phyloP scores from a whole-genome alignment of 352 stramenopile genomes.

The Albugo candida region DNA sequence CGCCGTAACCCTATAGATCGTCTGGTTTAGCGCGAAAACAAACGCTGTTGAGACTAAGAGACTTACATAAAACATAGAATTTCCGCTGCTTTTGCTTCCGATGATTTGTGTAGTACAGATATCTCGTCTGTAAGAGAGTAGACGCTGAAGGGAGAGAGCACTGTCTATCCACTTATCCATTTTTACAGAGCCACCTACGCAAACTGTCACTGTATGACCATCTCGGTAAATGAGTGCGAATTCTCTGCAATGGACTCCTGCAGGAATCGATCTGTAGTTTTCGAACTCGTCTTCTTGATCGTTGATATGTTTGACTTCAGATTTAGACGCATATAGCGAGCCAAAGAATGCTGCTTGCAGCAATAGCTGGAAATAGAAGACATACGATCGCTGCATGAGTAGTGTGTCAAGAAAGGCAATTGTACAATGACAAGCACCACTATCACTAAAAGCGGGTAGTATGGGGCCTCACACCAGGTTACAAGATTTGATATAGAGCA shows the following conservation, averaged over 20 bases:
- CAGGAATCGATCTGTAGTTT: slow-evolving; percentile 12
- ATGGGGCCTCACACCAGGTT: no score
- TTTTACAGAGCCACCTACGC: slow-evolving; percentile 26
- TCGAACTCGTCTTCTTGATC: no score
- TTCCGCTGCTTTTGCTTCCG: slow-evolving; percentile 58
- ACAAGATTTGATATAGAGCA: no score
- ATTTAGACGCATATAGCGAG: no score
- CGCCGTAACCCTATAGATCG: slow-evolving; percentile 29
- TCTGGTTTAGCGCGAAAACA: slow-evolving; percentile 27
- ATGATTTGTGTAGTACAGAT: slow-evolving; percentile 49
- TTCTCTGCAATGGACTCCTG: slow-evolving; percentile 24
- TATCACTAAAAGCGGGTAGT: no score
- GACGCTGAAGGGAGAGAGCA: slow-evolving; percentile 42
- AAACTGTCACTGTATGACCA: slow-evolving; percentile 42
- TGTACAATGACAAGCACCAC: no score
- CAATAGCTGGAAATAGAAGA: no score
- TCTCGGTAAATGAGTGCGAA: slow-evolving; percentile 28
- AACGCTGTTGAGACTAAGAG: slow-evolving; percentile 53
- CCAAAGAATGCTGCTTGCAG: no score
- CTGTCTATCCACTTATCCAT: slow-evolving; percentile 34
- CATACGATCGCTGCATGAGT: no score
- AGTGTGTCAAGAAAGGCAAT: no score
- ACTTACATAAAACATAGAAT: slow-evolving; percentile 40
- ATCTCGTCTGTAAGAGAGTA: slow-evolving; percentile 41
- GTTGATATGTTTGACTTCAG: no score